Evolutionary conservation across 1,284 basidiomycete genomes (phyloP).

Genomic region (Filobasidium uniguttulatum): DNA sequence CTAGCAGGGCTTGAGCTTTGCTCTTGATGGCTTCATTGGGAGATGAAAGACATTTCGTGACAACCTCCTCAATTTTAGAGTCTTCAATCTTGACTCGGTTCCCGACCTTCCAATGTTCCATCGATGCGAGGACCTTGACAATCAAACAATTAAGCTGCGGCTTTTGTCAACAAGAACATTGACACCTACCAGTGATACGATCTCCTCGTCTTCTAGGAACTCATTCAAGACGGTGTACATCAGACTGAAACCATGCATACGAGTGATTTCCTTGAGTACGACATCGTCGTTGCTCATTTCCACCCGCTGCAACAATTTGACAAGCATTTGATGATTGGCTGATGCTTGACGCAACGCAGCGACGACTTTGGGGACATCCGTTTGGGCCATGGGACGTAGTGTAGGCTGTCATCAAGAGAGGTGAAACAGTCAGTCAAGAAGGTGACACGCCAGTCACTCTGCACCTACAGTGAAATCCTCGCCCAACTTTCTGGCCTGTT

Average conservation of each 20-base stretch:
- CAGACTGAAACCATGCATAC: constrained; percentile 81
- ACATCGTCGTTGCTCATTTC: constrained; percentile 73
- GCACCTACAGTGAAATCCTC: constrained; percentile 69
- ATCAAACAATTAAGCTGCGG: background rate
- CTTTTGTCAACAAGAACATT: no score
- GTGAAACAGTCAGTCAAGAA: background rate
- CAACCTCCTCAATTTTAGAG: constrained; percentile 57
- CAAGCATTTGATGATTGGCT: constrained; percentile 59
- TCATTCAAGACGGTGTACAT: constrained; percentile 78
- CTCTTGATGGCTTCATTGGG: constrained; percentile 47
- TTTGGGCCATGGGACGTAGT: constrained; percentile 58
- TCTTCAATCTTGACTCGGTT: constrained; percentile 88
- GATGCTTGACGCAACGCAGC: constrained; percentile 79
- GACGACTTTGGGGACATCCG: constrained; percentile 79
- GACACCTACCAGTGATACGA: constrained; percentile 50
- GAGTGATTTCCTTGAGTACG: constrained; percentile 73
- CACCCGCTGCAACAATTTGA: constrained; percentile 72
- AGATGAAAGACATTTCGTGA: constrained; percentile 46
- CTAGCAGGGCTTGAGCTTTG: constrained; percentile 53
- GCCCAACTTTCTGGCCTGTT: constrained; percentile 80
- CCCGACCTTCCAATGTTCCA: constrained; percentile 65
- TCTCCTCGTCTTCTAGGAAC: constrained; percentile 55
- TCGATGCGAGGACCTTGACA: constrained; percentile 54
- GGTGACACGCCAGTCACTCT: background rate
- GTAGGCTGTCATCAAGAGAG: constrained; percentile 34